Conservation (phyloP, 208 protist species). For the Wallacemonas rigidus region DNA sequence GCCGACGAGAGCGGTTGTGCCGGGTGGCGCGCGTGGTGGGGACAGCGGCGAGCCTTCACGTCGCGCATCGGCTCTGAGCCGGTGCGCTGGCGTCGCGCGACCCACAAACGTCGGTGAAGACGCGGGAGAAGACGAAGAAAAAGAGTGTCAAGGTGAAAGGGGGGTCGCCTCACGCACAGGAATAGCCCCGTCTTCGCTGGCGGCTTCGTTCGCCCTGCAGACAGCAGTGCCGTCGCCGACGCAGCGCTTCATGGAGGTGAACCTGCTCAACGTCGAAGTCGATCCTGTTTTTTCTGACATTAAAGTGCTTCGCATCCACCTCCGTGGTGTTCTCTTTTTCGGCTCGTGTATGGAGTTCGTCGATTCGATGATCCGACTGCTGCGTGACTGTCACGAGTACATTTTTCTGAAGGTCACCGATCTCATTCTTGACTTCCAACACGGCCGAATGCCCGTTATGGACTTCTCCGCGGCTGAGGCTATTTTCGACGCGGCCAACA, state of each 20-base stretch:
- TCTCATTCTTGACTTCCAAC: slow-evolving; percentile 60
- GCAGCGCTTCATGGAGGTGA: slow-evolving; percentile 32
- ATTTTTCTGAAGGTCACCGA: slow-evolving; percentile 61
- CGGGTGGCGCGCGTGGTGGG: too few relatives aligned
- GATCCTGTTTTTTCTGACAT: slow-evolving; percentile 46
- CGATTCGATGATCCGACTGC: slow-evolving; percentile 45
- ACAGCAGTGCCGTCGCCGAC: neutral
- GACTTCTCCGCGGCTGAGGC: slow-evolving; percentile 58
- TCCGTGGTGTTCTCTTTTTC: slow-evolving; percentile 58
- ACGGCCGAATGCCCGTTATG: slow-evolving; percentile 51
- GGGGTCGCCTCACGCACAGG: too few relatives aligned
- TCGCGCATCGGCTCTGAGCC: too few relatives aligned
- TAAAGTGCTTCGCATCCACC: slow-evolving; percentile 46
- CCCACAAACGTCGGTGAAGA: too few relatives aligned
- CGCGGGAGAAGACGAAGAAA: too few relatives aligned
- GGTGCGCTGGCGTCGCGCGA: too few relatives aligned
- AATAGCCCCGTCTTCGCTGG: too few relatives aligned
- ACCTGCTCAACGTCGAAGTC: slow-evolving; percentile 43
- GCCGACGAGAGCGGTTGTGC: too few relatives aligned
- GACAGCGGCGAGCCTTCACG: too few relatives aligned
- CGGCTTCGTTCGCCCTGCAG: neutral
- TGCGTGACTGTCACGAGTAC: slow-evolving; percentile 48
- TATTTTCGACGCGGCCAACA: slow-evolving; percentile 42
- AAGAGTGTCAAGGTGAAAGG: too few relatives aligned
- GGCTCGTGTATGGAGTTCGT: slow-evolving; percentile 60